Base-by-base conservation (phyloP, 768 basidiomycete genomes). In the Trametes cubensis region DNA sequence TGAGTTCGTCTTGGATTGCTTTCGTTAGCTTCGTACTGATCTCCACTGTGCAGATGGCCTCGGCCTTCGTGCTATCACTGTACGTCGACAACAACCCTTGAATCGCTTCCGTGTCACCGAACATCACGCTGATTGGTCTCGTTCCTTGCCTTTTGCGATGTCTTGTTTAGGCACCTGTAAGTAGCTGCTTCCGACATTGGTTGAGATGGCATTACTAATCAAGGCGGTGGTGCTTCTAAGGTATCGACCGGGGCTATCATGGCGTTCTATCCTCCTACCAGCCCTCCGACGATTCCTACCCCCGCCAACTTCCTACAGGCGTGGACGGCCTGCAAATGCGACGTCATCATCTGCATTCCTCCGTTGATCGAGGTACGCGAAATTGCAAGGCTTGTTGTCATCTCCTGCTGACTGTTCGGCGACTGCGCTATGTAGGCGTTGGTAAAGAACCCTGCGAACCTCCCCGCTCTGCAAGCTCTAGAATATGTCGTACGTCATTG, bases 311-410 rank as follows among this genome's bases (percentile, higher is more conserved):
- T 66, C 39, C 48, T 66, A 21, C n/a, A 39, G 3, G 40, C 52
- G 0, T 57, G 53, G 58, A 15, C 25, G 4, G 54, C 65, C 10
- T 34, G 25, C 34, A 28, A 53, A 34, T 62, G 61, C 30, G 38
- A 60, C 41, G 54, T 66, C 21, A 50, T 66, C 4, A 60, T 62
- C 30, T 63, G 58, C 23, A 55, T 63, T 15, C 65, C 61, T 18
- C 61, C 45, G 11, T 60, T 66, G 39, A 42, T 66, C 21, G 65
- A 66, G 53, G 64, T 58, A 39, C 14, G 57, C 30, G 10, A 3
- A 2, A 4, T 30, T 2, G 20, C 10, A 2, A 11, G 7, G 26
- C 18, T 6, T 25, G 25, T 8, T 7, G n/a, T 17, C 18, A 3
- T 5, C 20, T n/a, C 15, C 39, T 34, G 5, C 34, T 34, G 34